Evolutionary conservation across 352 stramenopile species (phyloP).

Genomic region (Pilasporangium apinafurcum): DNA sequence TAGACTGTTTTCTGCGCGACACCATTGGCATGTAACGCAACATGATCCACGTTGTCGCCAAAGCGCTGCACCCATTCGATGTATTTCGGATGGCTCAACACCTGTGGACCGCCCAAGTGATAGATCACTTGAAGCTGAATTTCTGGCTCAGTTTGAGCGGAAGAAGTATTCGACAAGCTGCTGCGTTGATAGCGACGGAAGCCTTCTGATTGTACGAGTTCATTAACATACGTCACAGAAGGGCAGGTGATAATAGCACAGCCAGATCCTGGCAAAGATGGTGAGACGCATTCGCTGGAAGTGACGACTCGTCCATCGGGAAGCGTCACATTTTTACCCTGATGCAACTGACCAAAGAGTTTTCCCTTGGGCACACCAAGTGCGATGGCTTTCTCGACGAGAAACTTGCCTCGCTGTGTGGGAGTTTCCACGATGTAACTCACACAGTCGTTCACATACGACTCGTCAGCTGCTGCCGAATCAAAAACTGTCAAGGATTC

Average conservation of each 20-base stretch:
- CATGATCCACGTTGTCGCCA: slow-evolving; percentile 46
- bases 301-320: slow-evolving; percentile 51
- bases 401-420: slow-evolving; percentile 67
- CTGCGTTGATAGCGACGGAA: slow-evolving; percentile 38
- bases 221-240: slow-evolving; percentile 48
- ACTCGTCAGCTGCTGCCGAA: background rate
- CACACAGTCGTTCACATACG: slow-evolving; percentile 28
- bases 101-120: slow-evolving; percentile 36
- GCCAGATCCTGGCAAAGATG: slow-evolving; percentile 40
- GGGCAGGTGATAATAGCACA: slow-evolving; percentile 61
- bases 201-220: slow-evolving; percentile 25
- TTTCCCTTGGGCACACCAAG: slow-evolving; percentile 72
- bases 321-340: slow-evolving; percentile 73
- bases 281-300: slow-evolving; percentile 63
- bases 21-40: slow-evolving; percentile 36
- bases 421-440: slow-evolving; percentile 77
- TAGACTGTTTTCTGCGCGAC: slow-evolving; percentile 71
- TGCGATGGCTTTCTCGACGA: slow-evolving; percentile 60
- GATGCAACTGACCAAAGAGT: slow-evolving; percentile 72
- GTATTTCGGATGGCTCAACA: slow-evolving; percentile 59
- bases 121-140: slow-evolving; percentile 59
- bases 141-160: slow-evolving; percentile 12
- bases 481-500: background rate
- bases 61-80: slow-evolving; percentile 49
- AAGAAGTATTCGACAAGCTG: background rate